Base-by-base conservation (phyloP, 345 rosid genomes). In the Hibiscus mutabilis region DNA sequence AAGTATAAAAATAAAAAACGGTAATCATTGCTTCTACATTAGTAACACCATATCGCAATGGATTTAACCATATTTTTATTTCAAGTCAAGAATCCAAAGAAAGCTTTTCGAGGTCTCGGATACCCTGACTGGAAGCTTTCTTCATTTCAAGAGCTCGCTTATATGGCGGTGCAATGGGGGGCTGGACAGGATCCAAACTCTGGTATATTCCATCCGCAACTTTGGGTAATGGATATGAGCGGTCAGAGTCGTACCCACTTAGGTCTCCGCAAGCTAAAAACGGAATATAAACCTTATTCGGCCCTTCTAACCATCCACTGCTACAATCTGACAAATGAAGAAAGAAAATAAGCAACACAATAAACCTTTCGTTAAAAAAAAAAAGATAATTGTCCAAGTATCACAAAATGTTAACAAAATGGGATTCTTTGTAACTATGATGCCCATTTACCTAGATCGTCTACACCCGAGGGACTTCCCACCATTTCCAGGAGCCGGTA, bases 211-310 rank as follows among this genome's bases (percentile, higher is more conserved):
- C 93, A 2, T 87, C 92, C 0, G 91, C 88, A 52, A 77, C 88
- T 87, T 82, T 87, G 0, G 96, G 93, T 3, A 90, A 87, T 2
- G 97, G 99, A 79, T 92, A 95, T n/a, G 97, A 95, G 55, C 90
- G 91, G 76, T 95, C 99, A 5, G 99, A 94, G 68, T 90, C 97
- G 69, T 89, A 90, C 18, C 97, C 96, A 13, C 87, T 82, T 19
- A 87, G 92, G 80, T 87, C 99, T 18, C 99, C 96, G 16, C 97
- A 89, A 21, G 99, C 97, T 75, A 92, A 64, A 76, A 92, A 95
- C 27, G 91, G 97, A 71, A 95, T 92, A 77, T 89, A 92, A 51
- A 95, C 92, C 86, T 90, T 90, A 67, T 86, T 92, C 8, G 93
- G 88, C 52, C 97, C 94, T 86, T 95, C 97, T 74, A 90, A 77